Conservation (phyloP, 73 alveolate species). For the Loxodes magnus region DNA sequence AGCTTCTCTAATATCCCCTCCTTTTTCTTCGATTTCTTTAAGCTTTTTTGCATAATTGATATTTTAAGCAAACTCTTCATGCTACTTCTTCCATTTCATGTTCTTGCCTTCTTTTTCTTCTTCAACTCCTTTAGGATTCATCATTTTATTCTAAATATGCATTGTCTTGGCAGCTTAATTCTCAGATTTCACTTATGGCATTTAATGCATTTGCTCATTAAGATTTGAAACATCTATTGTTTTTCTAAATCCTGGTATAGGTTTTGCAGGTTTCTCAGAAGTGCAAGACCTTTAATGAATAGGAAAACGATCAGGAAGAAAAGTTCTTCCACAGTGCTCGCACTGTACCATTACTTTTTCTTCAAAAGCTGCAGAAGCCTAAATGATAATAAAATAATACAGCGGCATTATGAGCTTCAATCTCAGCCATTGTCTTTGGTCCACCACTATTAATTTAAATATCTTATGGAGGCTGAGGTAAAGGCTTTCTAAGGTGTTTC, state of each 20-base stretch:
- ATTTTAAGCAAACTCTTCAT: conserved; percentile 38
- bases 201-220: no score
- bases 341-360: conserved; percentile 67
- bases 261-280: conserved; percentile 7
- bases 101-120: conserved; percentile 9
- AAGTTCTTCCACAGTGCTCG: conserved; percentile 76
- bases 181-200: no score
- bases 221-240: conserved; percentile 1
- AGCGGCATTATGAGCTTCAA: neutral
- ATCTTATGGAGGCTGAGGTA: conserved; percentile 4
- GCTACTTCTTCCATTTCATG: conserved; percentile 50
- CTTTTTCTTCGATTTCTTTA: conserved; percentile 44
- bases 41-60: conserved; percentile 45
- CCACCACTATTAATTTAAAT: neutral
- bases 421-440: neutral
- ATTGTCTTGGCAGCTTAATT: neutral
- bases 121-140: neutral
- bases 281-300: conserved; percentile 74
- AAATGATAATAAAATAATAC: no score
- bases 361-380: conserved; percentile 8
- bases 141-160: neutral
- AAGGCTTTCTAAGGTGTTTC: conserved; percentile 13
- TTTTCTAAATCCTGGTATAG: neutral
- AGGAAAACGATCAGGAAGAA: conserved; percentile 76
- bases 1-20: conserved; percentile 52